Percentiles rank a stretch among this genome's conserved stretches.
Evolutionary conservation across 441 rosid species (phyloP).

Genomic region (Adansonia gregorii): DNA sequence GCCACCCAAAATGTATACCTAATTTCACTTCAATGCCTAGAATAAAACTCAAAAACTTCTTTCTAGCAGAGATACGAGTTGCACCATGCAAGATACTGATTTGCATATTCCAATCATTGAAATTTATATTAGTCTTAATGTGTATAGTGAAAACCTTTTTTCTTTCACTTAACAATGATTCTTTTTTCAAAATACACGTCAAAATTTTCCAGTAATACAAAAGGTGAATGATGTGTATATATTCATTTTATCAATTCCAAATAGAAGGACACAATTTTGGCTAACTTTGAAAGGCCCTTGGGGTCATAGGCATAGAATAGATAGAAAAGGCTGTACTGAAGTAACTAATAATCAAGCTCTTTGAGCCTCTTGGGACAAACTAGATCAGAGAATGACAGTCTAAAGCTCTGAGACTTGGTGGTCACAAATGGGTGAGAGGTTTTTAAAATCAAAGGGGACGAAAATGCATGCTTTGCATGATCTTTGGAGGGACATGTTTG

Average conservation of each 20-base stretch:
- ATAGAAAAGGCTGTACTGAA: neutral
- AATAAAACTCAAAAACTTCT: slow-evolving; percentile 7
- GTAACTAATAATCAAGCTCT: neutral
- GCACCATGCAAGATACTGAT: neutral
- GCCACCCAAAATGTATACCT: neutral
- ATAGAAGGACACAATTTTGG: neutral
- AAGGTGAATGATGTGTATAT: neutral
- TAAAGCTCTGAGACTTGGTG: slow-evolving; percentile 15
- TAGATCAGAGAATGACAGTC: slow-evolving; percentile 5
- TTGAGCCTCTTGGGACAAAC: slow-evolving; percentile 1
- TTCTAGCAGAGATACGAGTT: slow-evolving; percentile 5
- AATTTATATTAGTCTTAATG: neutral
- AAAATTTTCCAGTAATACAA: slow-evolving; percentile 8
- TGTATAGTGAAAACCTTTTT: neutral
- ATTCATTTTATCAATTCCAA: slow-evolving; percentile 18
- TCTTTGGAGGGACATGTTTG: slow-evolving; percentile 9
- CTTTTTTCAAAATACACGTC: neutral
- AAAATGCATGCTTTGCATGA: slow-evolving; percentile 10
- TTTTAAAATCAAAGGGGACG: slow-evolving; percentile 15
- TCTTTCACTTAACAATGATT: neutral
- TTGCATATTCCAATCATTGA: neutral
- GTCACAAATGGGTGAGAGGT: slow-evolving; percentile 6
- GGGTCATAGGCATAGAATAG: neutral
- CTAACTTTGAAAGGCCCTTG: neutral
- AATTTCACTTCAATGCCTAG: neutral